phyloP scores from a whole-genome alignment of 2,329 filamentous ascomycete genomes.

The Fusarium papillatum region DNA sequence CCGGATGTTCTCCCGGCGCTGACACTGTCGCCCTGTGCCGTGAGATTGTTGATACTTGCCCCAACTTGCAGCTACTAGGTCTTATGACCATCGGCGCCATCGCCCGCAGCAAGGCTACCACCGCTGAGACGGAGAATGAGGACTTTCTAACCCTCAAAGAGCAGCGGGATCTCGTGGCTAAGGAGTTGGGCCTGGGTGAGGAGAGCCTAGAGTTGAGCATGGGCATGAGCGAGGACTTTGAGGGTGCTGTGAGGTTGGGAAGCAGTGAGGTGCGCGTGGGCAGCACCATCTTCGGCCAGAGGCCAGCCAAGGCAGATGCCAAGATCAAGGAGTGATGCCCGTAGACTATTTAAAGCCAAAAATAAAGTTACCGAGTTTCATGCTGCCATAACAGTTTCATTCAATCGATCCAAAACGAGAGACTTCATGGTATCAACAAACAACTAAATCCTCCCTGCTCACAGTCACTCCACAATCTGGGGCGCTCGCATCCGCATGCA shows the following conservation, averaged over 20 bases:
- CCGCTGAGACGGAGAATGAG: constrained; percentile 86
- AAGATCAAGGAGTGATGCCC: constrained; percentile 68
- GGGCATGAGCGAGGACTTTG: constrained; percentile 99
- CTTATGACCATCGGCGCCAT: constrained; percentile 99
- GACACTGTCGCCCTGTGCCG: constrained; percentile 75
- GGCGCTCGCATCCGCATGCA: constrained; percentile 18
- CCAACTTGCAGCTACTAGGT: constrained; percentile 80
- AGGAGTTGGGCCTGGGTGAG: constrained; percentile 60
- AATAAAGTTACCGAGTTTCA: background rate
- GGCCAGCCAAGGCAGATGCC: constrained; percentile 84
- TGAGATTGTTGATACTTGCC: constrained; percentile 78
- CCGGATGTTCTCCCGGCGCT: constrained; percentile 79
- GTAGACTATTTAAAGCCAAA: background rate
- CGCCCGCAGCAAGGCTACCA: constrained; percentile 82
- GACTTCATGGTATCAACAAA: constrained; percentile 42
- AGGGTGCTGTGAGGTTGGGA: constrained; percentile 85
- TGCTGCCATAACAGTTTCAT: constrained; percentile 15
- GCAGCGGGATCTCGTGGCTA: constrained; percentile 78
- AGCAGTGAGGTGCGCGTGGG: constrained; percentile 93
- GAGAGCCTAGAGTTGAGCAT: constrained; percentile 89
- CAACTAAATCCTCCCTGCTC: constrained; percentile 37
- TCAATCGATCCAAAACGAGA: constrained; percentile 40
- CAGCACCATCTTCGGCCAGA: constrained; percentile 91
- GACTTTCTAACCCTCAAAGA: constrained; percentile 82
- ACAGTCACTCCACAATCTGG: constrained; percentile 28